Evolutionary conservation across 352 stramenopile species (phyloP).

Genomic region (Phytophthora vignae): DNA sequence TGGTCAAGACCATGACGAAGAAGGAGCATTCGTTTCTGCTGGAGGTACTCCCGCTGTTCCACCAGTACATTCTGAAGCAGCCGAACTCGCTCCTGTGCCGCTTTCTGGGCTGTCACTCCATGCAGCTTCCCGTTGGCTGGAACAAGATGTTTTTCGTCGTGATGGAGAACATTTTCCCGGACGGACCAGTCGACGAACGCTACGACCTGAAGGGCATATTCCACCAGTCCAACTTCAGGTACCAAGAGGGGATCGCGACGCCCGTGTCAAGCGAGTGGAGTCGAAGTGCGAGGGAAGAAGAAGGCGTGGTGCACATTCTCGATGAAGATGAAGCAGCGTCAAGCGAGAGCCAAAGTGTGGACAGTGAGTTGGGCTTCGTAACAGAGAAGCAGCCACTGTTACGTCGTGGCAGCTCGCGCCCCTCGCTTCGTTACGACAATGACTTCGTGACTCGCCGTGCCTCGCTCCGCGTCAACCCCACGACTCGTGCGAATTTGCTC

Average conservation of each 20-base stretch:
- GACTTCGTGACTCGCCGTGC: conserved; percentile 80
- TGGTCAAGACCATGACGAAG: conserved; percentile 93
- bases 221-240: conserved; percentile 63
- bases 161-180: conserved; percentile 89
- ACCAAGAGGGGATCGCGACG: conserved; percentile 51
- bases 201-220: conserved; percentile 90
- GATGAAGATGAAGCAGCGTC: conserved; percentile 39
- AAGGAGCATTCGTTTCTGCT: conserved; percentile 87
- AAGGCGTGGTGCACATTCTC: conserved; percentile 22
- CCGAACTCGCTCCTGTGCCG: conserved; percentile 83
- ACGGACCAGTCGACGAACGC: conserved; percentile 77
- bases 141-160: conserved; percentile 93
- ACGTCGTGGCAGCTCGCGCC: conserved; percentile 61
- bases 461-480: conserved; percentile 74
- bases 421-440: conserved; percentile 75
- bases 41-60: conserved; percentile 81
- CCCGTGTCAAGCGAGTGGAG: conserved; percentile 50
- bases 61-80: conserved; percentile 88
- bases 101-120: conserved; percentile 87
- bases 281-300: conserved; percentile 41
- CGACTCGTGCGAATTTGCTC: conserved; percentile 75
- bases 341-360: conserved; percentile 37
- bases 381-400: conserved; percentile 69
- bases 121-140: conserved; percentile 90
- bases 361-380: conserved; percentile 43